Evolutionary conservation across 2,329 filamentous ascomycete species (phyloP).

Genomic region (Didymella pomorum): DNA sequence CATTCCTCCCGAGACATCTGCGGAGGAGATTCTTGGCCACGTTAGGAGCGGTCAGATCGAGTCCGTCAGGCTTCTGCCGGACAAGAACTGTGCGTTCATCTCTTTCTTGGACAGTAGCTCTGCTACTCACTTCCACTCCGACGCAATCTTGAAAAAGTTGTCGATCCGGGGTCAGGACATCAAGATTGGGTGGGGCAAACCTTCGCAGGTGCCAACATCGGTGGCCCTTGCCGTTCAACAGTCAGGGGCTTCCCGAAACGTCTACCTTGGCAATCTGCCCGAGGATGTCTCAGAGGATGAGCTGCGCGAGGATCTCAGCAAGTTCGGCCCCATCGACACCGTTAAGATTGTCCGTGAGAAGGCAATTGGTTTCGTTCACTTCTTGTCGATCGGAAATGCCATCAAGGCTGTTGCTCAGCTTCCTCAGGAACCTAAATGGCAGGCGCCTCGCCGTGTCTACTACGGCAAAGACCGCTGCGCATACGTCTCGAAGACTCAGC

Average conservation of each 20-base stretch:
- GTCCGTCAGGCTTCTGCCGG: slow-evolving; percentile 93
- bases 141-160: slow-evolving; percentile 99
- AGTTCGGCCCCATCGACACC: slow-evolving; percentile 96
- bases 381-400: slow-evolving; percentile 94
- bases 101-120: slow-evolving; percentile 98
- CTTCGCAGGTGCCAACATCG: slow-evolving; percentile 95
- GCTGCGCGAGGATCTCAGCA: slow-evolving; percentile 90
- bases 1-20: slow-evolving; percentile 95
- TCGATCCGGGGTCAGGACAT: slow-evolving; percentile 99
- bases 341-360: slow-evolving; percentile 98
- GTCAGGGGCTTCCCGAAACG: slow-evolving; percentile 94
- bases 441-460: slow-evolving; percentile 92
- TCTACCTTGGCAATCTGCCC: slow-evolving; percentile 91
- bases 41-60: slow-evolving; percentile 98
- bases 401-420: slow-evolving; percentile 98
- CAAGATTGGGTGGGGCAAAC: slow-evolving; percentile 99
- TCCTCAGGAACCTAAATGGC: slow-evolving; percentile 96
- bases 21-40: slow-evolving; percentile 95
- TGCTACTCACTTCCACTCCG: slow-evolving; percentile 98
- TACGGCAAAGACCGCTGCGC: slow-evolving; percentile 99
- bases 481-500: slow-evolving; percentile 98
- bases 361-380: slow-evolving; percentile 97
- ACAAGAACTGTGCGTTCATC: slow-evolving; percentile 99
- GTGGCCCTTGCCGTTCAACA: slow-evolving; percentile 98
- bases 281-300: slow-evolving; percentile 93